phyloP scores from a whole-genome alignment of 2,329 filamentous ascomycete genomes.

The Aspergillus oerlinghausenensis region DNA sequence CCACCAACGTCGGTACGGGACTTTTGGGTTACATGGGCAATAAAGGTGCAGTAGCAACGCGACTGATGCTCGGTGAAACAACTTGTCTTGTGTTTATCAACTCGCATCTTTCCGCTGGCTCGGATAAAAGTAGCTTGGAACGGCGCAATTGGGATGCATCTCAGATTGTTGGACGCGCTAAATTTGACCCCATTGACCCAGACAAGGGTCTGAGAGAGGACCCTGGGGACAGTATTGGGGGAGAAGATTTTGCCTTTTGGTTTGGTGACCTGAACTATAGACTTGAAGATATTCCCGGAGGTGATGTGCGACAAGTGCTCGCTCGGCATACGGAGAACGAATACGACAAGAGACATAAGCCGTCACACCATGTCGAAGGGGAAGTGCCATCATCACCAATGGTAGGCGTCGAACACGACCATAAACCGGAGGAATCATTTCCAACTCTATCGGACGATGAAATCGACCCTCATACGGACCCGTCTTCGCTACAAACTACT shows the following conservation, averaged over 20 bases:
- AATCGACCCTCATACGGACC: conserved; percentile 68
- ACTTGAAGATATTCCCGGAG: conserved; percentile 78
- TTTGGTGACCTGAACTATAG: conserved; percentile 95
- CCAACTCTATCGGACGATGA: conserved; percentile 53
- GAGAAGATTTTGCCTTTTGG: conserved; percentile 94
- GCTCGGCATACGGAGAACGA: conserved; percentile 77
- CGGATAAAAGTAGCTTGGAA: conserved; percentile 71
- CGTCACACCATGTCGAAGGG: conserved; percentile 20
- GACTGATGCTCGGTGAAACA: conserved; percentile 82
- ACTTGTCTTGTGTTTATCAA: conserved; percentile 88
- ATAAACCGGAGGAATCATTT: conserved; percentile 4
- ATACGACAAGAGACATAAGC: conserved; percentile 55
- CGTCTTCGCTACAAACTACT: conserved; percentile 81
- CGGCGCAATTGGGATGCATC: conserved; percentile 83
- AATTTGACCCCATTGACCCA: conserved; percentile 69
- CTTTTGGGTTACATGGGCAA: conserved; percentile 92
- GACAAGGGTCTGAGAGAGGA: conserved; percentile 59
- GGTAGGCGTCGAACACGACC: conserved; percentile 8
- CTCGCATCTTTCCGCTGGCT: conserved; percentile 82
- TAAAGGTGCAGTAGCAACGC: conserved; percentile 80
- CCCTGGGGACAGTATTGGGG: conserved; percentile 62
- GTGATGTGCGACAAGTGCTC: conserved; percentile 81
- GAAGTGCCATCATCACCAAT: conserved; percentile 16
- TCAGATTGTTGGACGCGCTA: conserved; percentile 71
- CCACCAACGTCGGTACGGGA: conserved; percentile 79